Percentiles rank a stretch among this genome's conserved stretches.
Conservation (phyloP, 225 moss, liverwort and hornwort genomes). For the Anthoceros angustus region DNA sequence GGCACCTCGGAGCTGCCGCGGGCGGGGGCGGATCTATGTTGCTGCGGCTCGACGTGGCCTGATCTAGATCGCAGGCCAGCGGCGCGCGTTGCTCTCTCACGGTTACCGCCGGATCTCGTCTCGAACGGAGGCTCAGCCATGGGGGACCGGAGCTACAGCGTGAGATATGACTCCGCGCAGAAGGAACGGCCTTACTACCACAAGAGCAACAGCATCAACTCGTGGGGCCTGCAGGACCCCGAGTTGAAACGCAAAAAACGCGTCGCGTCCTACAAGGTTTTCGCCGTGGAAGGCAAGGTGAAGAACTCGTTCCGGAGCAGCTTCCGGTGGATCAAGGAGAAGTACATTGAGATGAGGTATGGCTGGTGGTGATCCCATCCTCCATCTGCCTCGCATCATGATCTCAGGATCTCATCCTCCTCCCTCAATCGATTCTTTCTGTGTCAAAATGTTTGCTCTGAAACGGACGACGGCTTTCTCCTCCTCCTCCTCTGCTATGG, state of each 20-base stretch:
- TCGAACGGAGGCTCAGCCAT: background rate
- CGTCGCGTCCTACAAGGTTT: slow-evolving; percentile 72
- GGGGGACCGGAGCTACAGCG: background rate
- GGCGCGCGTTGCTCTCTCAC: background rate
- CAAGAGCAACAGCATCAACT: slow-evolving; percentile 28
- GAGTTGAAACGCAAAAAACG: slow-evolving; percentile 80
- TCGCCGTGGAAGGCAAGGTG: slow-evolving; percentile 61
- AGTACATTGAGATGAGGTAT: slow-evolving; percentile 77
- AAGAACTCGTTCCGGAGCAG: slow-evolving; percentile 61
- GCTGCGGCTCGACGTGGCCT: too few species aligned
- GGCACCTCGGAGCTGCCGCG: too few species aligned
- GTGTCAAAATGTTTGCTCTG: too few species aligned
- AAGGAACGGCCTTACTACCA: slow-evolving; percentile 25
- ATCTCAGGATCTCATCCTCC: background rate
- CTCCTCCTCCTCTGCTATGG: too few species aligned
- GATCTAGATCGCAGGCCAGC: too few species aligned
- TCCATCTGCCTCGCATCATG: background rate
- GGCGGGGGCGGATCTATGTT: too few species aligned
- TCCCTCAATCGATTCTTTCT: too few species aligned
- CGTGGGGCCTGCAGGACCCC: slow-evolving; percentile 44
- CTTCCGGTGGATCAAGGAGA: slow-evolving; percentile 88
- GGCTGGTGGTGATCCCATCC: slow-evolving; percentile 62
- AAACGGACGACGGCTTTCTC: too few species aligned
- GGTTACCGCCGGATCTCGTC: background rate
- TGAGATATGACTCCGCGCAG: background rate